Percentiles rank a stretch among this genome's conserved stretches.
phyloP scores from a whole-genome alignment of 441 rosid species.

The Geranium incanum region DNA sequence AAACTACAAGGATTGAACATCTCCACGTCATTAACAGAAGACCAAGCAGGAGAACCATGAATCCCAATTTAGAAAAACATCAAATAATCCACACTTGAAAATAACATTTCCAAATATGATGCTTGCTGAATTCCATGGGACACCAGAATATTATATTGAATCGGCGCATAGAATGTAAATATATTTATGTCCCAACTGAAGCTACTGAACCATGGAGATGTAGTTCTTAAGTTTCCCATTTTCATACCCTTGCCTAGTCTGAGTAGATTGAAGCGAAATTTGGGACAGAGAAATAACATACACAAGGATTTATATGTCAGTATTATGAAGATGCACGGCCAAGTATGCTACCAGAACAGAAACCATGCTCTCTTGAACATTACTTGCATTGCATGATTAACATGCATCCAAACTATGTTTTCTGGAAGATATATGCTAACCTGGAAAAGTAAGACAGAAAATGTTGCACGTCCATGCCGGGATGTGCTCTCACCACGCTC shows the following conservation, averaged over 20 bases:
- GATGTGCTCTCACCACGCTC: constrained; percentile 99
- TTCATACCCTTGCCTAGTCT: constrained; percentile 6
- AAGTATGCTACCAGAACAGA: constrained; percentile 16
- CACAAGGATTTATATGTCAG: constrained; percentile 8
- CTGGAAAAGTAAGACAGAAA: constrained; percentile 97
- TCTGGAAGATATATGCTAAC: constrained; percentile 31
- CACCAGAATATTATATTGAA: constrained; percentile 6
- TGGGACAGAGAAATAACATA: constrained; percentile 8
- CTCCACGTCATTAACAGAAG: background rate
- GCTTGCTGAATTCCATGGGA: background rate
- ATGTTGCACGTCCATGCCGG: constrained; percentile 98
- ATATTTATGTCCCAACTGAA: constrained; percentile 10
- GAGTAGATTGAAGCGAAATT: constrained; percentile 11
- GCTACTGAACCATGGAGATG: constrained; percentile 14
- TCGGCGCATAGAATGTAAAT: constrained; percentile 4
- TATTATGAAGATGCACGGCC: constrained; percentile 12
- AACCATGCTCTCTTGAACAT: constrained; percentile 14
- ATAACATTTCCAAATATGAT: background rate
- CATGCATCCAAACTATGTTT: constrained; percentile 8
- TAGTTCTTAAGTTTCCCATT: constrained; percentile 3
- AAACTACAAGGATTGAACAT: constrained; percentile 2
- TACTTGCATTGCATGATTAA: constrained; percentile 12
- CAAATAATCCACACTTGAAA: background rate
- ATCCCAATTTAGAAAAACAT: background rate
- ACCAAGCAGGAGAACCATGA: background rate